Base-by-base conservation (phyloP, 352 stramenopile species). In the Phytophthora colocasiae region DNA sequence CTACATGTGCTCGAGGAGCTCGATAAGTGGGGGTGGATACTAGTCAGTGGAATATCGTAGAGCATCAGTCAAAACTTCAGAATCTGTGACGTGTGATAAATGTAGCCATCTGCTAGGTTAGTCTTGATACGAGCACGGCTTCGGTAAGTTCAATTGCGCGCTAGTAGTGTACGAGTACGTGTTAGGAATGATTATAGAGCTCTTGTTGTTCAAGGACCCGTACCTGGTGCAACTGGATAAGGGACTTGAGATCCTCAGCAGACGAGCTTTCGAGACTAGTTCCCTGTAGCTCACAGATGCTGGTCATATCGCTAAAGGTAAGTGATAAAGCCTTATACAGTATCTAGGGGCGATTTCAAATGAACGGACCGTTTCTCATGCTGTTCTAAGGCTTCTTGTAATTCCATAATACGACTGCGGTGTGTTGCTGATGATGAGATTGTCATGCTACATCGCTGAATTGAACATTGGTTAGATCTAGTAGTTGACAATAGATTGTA, bases 221-320 rank as follows among this genome's bases (percentile, higher is more conserved):
- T 65, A 85, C 83, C 59, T 91, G 71, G 58, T 91, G 80, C 24
- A 75, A 67, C 34, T 90, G 77, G 50, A 92, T 84, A 8, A 90
- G 70, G 15, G 78, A 69, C 47, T 87, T 90, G 7, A 92, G 65
- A 0, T 71, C 58, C 0, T 81, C 72, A 26, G 67, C 65, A 6
- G 67, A 56, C 8, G 79, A 58, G 2, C 24, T 29, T 43, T 87
- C 78, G 24, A 92, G 66, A 3, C 57, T 41, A 2, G 67, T 64
- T 47, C 78, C 80, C 7, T 82, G 47, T 1, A 92, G 46, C 29
- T 89, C 77, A 3, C 81, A 61, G 10, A 83, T 58, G 11, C 83
- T 91, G 38, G 17, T 10, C 9, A 31, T 6, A 46, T 26, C 7
- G 38, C 7, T 22, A 9, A 11, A 36, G 11, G 4, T 32, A 19